Base-by-base conservation (phyloP, 2,329 filamentous ascomycete genomes). In the Biscogniauxia marginata region DNA sequence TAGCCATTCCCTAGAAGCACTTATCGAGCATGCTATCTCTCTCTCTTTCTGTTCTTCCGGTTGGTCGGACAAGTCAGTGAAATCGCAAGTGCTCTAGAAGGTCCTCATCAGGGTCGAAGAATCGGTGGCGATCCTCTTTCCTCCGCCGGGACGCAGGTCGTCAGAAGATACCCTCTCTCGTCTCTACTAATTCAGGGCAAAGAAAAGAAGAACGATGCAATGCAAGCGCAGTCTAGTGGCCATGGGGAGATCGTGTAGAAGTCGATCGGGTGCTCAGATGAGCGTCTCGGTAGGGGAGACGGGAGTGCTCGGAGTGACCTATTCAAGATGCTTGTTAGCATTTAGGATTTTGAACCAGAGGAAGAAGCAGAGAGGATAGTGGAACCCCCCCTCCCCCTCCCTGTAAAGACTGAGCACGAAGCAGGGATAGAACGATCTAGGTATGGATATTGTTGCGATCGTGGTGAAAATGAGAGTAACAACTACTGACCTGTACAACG, bases 241-340 rank as follows among this genome's bases (percentile, higher is more conserved):
- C 4, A 39, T 16, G 30, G 9, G n/a, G 13, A 39, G 30, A 39
- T 39, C 30, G 13, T 16, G 13, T 30, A 4, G 30, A 39, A 9
- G n/a, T 39, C 30, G n/a, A 52, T 24, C 45, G 24, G 18, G 18
- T 16, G 46, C n/a, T 53, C 63, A 69, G 56, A 67, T 65, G 50
- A 62, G 53, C 46, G 64, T 64, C 21, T 61, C 60, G 20, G 60
- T 44, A 13, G 56, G 48, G 1, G 61, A 63, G 46, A 64, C 58
- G 30, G 63, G 61, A 3, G 62, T 65, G 56, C 56, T 60, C 1
- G 65, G 60, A 0, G 51, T 59, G 11, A 61, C 56, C 66, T 68
- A 20, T 39, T 1, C 18, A 8, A 7, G 9, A 6, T 13, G 19
- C 16, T 3, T 5, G 21, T 22, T 16, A 52, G 39, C 11, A 23